phyloP scores from a whole-genome alignment of 1,284 basidiomycete species.

The Meira nashicola region DNA sequence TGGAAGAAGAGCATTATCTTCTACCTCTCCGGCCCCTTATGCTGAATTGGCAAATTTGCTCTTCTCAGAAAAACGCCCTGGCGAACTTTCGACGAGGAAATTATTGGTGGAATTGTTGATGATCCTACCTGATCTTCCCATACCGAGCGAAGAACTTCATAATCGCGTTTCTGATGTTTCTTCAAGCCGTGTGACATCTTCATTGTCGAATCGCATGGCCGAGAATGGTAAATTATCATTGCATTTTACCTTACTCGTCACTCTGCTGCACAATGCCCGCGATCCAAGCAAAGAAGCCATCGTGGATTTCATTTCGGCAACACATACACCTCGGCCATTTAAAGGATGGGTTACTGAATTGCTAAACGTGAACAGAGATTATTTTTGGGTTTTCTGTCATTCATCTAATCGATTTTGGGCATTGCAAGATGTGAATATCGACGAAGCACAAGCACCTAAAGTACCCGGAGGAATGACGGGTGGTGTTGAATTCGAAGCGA shows the following conservation, averaged over 20 bases:
- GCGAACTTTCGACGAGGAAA: constrained; percentile 81
- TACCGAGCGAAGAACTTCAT: constrained; percentile 9
- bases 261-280: constrained; percentile 35
- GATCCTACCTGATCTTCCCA: constrained; percentile 53
- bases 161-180: background rate
- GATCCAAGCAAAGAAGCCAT: constrained; percentile 34
- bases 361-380: constrained; percentile 83
- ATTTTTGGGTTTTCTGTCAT: constrained; percentile 98
- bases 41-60: constrained; percentile 73
- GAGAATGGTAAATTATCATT: background rate
- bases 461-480: constrained; percentile 98
- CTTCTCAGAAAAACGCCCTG: constrained; percentile 95
- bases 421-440: constrained; percentile 72
- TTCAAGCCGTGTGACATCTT: constrained; percentile 5
- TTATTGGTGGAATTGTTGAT: constrained; percentile 75
- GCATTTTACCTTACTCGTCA: constrained; percentile 21
- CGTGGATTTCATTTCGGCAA: constrained; percentile 73
- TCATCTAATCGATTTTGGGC: constrained; percentile 86
- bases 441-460: constrained; percentile 77
- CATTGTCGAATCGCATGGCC: background rate
- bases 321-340: constrained; percentile 78
- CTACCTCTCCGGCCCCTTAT: constrained; percentile 78
- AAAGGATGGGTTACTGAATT: constrained; percentile 86
- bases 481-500: constrained; percentile 95
- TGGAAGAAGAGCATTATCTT: constrained; percentile 66